Base-by-base conservation (phyloP, 179 eudicot species). In the Dionaea muscipula region DNA sequence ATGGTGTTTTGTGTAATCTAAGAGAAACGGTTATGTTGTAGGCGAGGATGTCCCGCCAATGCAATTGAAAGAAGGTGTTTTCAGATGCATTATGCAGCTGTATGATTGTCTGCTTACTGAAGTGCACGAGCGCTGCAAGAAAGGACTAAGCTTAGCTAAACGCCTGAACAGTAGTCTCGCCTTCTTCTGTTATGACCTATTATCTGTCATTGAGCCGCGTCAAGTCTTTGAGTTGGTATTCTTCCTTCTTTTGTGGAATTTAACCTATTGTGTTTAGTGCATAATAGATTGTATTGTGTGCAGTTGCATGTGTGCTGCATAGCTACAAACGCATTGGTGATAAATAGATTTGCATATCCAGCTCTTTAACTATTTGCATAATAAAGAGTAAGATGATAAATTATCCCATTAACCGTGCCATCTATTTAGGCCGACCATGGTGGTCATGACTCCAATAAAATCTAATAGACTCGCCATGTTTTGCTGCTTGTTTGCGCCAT, bases 51-150 rank as follows among this genome's bases (percentile, higher is more conserved):
- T 93, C 52, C 99, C 99, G 6, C 99, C 99, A 12, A 88, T 93
- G 90, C 99, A 88, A 60, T 75, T 93, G 75, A 93, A 85, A 75
- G 99, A 93, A 70, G 84, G 96, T 55, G 96, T 93, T 11, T 93
- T 93, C 74, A 88, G 99, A 74, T 88, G 96, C 70, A 78, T 88
- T 23, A 75, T 78, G 78, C 99, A 93, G 62, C 78, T 93, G 39
- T 93, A 82, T 63, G 99, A 93, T 76, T 93, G 99, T 66, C 96
- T 93, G 61, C 67, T 93, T 62, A 88, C 99, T 41, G 99, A 93
- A 81, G 99, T 93, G 38, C 99, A 93, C 51, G 99, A 93, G 73
- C 96, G 99, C 51, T 93, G 96, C 85, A 93, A 93, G 69, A 93
- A 85, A 66, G 96, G 99, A 39, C 61, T 85, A 60, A 81, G 84